These are phyloP conservation scores for Colletotrichum neosansevieriae DNA, from an alignment of 2,329 filamentous ascomycete species.

Conservation along the genomic window DNA sequence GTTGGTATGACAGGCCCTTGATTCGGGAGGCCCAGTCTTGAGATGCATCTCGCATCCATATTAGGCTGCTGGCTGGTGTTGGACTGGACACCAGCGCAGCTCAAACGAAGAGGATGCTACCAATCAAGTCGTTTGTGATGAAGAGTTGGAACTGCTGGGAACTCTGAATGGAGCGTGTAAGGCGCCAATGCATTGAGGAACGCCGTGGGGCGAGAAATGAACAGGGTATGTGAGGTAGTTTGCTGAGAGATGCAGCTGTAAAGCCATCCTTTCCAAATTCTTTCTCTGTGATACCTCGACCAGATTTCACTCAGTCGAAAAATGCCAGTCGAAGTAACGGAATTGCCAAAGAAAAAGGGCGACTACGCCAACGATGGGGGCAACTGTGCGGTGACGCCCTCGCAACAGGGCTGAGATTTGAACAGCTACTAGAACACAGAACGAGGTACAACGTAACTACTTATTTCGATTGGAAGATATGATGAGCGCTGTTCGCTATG, in stretches of 20 bases:
- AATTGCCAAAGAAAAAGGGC: no score
- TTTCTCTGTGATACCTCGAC: no score
- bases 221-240: constrained; percentile 21
- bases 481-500: no score
- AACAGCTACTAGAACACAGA: no score
- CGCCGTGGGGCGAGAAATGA: constrained; percentile 19
- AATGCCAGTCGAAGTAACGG: no score
- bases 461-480: no score
- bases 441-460: no score
- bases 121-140: constrained; percentile 22
- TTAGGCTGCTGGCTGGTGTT: constrained; percentile 11
- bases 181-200: constrained; percentile 36
- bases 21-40: constrained; percentile 1
- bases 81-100: constrained; percentile 23
- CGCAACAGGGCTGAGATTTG: no score
- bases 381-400: no score
- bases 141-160: constrained; percentile 6
- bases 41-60: constrained; percentile 6
- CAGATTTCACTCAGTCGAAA: no score
- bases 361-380: no score
- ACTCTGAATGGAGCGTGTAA: constrained; percentile 20
- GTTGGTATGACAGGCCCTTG: constrained; percentile 2
- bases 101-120: constrained; percentile 10
- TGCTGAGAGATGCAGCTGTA: not conserved
- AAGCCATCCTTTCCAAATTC: no score